Percentiles rank a stretch among this genome's conserved stretches.
Evolutionary conservation across 306 rosid species (phyloP).

Genomic region (Citrullus mucosospermus): DNA sequence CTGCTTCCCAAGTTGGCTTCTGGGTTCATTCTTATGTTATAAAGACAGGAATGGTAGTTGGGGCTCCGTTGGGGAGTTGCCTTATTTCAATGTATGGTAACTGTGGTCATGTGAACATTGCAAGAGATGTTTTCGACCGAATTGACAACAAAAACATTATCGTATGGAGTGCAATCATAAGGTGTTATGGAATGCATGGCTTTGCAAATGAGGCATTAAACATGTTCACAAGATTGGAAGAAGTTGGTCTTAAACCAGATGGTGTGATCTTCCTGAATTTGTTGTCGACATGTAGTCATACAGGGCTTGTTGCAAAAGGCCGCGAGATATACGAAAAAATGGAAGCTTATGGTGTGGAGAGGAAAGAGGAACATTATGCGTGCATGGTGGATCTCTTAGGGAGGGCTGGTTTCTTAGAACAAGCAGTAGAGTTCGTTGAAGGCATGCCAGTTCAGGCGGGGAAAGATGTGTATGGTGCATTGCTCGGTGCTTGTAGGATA

Average conservation of each 20-base stretch:
- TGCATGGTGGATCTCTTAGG: conserved; percentile 75
- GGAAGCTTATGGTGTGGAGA: conserved; percentile 44
- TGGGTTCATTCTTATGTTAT: conserved; percentile 61
- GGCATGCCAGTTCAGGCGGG: conserved; percentile 63
- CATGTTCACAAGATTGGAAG: conserved; percentile 38
- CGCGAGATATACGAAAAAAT: conserved; percentile 36
- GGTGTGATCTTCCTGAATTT: conserved; percentile 40
- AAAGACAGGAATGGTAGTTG: conserved; percentile 40
- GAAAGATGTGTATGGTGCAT: conserved; percentile 62
- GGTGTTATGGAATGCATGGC: conserved; percentile 70
- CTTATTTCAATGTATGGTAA: conserved; percentile 56
- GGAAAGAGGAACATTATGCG: conserved; percentile 53
- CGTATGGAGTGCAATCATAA: conserved; percentile 60
- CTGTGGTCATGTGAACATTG: conserved; percentile 45
- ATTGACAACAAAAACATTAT: conserved; percentile 28
- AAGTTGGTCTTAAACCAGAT: conserved; percentile 30
- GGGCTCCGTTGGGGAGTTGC: conserved; percentile 46
- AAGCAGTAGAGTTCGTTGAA: conserved; percentile 39
- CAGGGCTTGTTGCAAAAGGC: conserved; percentile 50
- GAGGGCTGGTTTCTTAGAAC: conserved; percentile 54
- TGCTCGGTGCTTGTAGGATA: conserved; percentile 71
- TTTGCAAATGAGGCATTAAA: conserved; percentile 39
- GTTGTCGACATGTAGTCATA: conserved; percentile 67
- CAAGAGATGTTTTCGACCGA: conserved; percentile 37
- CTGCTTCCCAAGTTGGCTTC: conserved; percentile 41